Conservation (phyloP, 169 alveolate genomes). For the Plasmodium billcollinsi region DNA sequence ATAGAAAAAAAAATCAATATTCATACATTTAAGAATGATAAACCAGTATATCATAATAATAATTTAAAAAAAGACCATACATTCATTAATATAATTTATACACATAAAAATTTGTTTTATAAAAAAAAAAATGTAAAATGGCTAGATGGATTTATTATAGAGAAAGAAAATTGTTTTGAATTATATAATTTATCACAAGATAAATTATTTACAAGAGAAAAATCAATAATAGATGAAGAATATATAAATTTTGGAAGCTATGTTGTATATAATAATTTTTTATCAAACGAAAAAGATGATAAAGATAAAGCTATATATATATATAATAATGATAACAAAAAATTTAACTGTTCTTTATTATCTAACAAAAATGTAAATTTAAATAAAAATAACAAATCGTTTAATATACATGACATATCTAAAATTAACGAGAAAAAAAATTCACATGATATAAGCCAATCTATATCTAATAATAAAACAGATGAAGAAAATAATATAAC, state of each 20-base stretch:
- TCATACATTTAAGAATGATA: no score
- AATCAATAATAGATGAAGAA: slow-evolving; percentile 14
- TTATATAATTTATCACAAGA: slow-evolving; percentile 24
- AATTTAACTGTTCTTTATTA: not conserved
- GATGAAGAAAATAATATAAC: not conserved
- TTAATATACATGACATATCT: not conserved
- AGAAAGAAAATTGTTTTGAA: slow-evolving; percentile 11
- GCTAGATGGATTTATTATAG: slow-evolving; percentile 43
- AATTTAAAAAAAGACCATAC: not conserved
- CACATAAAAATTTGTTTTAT: slow-evolving; percentile 14
- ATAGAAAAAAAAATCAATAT: no score
- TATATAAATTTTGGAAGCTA: slow-evolving; percentile 42
- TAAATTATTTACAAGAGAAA: slow-evolving; percentile 2
- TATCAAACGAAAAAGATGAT: not conserved
- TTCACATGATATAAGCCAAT: not conserved
- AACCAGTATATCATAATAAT: not conserved
- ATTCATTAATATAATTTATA: slow-evolving; percentile 18
- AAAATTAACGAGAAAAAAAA: not conserved
- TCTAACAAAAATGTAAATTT: not conserved
- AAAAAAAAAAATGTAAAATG: slow-evolving; percentile 52
- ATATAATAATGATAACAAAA: not conserved
- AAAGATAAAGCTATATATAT: no score
- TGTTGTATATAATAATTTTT: slow-evolving; percentile 41
- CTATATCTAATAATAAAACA: not conserved
- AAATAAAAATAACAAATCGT: not conserved